These are phyloP conservation scores for Xylariales sp. DNA, from an alignment of 2,329 filamentous ascomycete genomes.

Conservation along the genomic window DNA sequence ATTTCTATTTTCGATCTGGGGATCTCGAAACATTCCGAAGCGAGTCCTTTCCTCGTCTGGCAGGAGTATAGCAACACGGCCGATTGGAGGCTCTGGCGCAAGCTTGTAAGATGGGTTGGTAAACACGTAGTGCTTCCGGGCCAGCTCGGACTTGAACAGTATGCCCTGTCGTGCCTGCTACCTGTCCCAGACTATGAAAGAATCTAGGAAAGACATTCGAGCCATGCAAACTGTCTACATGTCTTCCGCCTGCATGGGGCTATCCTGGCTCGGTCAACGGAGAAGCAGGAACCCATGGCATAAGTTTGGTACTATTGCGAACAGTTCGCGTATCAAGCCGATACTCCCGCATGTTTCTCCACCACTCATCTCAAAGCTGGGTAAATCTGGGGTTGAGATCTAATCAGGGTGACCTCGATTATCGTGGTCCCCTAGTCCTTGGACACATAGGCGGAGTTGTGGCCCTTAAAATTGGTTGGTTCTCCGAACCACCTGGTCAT, in stretches of 20 bases:
- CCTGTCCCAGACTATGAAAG: not conserved
- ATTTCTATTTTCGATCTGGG: conserved; percentile 6
- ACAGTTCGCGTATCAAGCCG: conserved; percentile 13
- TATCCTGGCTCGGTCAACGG: conserved; percentile 11
- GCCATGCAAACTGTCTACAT: conserved; percentile 10
- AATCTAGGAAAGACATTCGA: conserved; percentile 14
- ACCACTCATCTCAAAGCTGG: conserved; percentile 5
- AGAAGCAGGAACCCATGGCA: conserved; percentile 12
- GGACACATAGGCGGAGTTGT: too few species aligned
- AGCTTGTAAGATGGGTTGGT: too few species aligned
- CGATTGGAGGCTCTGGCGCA: not conserved
- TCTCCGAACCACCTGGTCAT: too few species aligned
- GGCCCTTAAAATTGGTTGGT: too few species aligned
- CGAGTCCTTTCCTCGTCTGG: not conserved
- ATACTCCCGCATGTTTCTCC: conserved; percentile 11
- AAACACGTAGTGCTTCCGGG: too few species aligned
- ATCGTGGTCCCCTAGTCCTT: too few species aligned
- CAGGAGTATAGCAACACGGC: not conserved
- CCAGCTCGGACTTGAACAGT: too few species aligned
- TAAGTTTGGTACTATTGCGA: conserved; percentile 11
- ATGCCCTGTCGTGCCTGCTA: conserved; percentile 7
- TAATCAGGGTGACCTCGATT: conserved; percentile 2
- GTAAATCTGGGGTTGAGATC: conserved; percentile 10
- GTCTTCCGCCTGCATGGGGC: conserved; percentile 6
- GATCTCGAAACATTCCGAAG: conserved; percentile 8